Base-by-base conservation (phyloP, 2,329 filamentous ascomycete genomes). In the Nigrospora sphaerica region DNA sequence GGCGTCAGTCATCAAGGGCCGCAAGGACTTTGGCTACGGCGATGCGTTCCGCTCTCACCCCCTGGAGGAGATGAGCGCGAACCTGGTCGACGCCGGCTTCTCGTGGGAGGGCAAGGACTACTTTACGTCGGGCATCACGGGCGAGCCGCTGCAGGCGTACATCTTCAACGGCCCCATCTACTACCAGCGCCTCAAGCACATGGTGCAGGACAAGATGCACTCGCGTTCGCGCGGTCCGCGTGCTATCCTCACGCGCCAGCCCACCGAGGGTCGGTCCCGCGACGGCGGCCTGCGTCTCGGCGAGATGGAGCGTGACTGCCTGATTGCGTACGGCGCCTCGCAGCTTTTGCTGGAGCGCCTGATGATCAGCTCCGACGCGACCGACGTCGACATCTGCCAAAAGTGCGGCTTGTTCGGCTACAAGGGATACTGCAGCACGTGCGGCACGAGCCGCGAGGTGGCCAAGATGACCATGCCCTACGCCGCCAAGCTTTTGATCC, bases 191-290 rank as follows among this genome's bases (percentile, higher is more conserved):
- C 81, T 98, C 54, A 98, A 98, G 78, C 93, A 98, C 77, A 98
- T 98, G 93, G 93, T 98, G 4, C 91, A 97, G 66, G 93, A 98
- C 65, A 98, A 98, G 72, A 97, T 98, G 93, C 93, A 98, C 70
- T 92, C 88, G 32, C 88, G 93, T 51, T 84, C 92, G 2, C 85
- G 89, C 13, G 95, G 95, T 0, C 95, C 93, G 0, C 80, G 88
- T 12, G 92, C 92, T 23, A 93, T 95, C 53, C 76, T 98, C 23
- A 98, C 93, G 1, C 83, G 93, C 11, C 93, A 98, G 65, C 93
- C 93, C 0, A 98, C 92, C 0, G 93, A 98, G 71, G 93, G 93
- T 74, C 83, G 93, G 57, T 95, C 91, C 10, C 76, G 92, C 47
- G 88, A 95, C 54, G 93, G 93, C 67, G 93, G 93, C 65, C 74